phyloP scores from a whole-genome alignment of 768 basidiomycete species.

The Sporobolomyces phaffii region DNA sequence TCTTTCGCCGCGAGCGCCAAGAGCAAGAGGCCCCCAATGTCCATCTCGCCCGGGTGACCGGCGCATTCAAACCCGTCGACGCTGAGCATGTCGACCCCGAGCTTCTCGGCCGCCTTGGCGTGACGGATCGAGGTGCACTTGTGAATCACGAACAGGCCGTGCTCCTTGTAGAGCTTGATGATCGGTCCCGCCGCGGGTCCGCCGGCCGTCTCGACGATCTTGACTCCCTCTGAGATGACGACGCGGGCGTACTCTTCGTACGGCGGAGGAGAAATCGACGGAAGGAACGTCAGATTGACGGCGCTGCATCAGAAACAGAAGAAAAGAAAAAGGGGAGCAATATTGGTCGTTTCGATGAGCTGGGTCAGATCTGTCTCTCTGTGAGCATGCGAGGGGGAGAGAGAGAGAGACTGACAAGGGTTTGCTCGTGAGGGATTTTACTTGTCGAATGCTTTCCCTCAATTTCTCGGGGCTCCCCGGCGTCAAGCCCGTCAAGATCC shows the following conservation, averaged over 20 bases:
- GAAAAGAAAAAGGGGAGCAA: no score
- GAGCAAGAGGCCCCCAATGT: constrained; percentile 78
- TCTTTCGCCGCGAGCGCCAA: constrained; percentile 56
- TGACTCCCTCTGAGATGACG: constrained; percentile 66
- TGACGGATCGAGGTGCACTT: constrained; percentile 84
- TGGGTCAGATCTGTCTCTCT: not conserved
- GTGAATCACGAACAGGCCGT: constrained; percentile 65
- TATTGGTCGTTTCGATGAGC: constrained; percentile 40
- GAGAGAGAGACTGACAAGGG: constrained; percentile 65
- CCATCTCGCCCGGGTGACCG: constrained; percentile 90
- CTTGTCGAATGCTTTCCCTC: constrained; percentile 71
- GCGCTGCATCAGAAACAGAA: no score
- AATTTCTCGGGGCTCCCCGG: constrained; percentile 79
- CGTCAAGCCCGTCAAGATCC: constrained; percentile 78
- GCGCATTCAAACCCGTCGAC: constrained; percentile 52
- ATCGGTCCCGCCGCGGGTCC: constrained; percentile 55
- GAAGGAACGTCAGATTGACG: constrained; percentile 55
- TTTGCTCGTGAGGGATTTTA: constrained; percentile 55
- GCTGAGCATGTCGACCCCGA: constrained; percentile 19
- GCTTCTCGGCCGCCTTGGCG: constrained; percentile 67
- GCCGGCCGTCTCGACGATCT: constrained; percentile 86
- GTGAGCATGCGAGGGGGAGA: constrained; percentile 51
- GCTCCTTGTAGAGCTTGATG: constrained; percentile 69
- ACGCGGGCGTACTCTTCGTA: constrained; percentile 71
- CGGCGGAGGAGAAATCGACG: constrained; percentile 82